phyloP scores from a whole-genome alignment of 805 yeast species.

The Schizosaccharomyces cryophilus region DNA sequence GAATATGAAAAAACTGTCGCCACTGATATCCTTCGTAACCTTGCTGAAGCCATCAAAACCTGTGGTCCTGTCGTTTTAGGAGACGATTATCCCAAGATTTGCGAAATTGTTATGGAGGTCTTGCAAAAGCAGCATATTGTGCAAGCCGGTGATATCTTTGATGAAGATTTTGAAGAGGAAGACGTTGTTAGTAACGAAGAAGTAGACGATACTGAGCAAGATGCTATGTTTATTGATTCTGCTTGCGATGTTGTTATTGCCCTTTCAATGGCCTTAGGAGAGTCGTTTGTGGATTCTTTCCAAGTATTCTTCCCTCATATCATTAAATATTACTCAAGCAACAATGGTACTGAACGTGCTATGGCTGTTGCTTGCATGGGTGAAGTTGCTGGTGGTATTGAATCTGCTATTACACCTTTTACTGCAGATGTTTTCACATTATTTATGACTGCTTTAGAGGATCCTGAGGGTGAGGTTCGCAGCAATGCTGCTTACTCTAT shows the following conservation, averaged over 20 bases:
- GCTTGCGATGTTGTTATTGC: conserved; percentile 67
- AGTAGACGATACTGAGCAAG: conserved; percentile 15
- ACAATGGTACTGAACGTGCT: conserved; percentile 51
- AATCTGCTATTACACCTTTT: conserved; percentile 34
- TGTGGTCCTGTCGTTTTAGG: conserved; percentile 50
- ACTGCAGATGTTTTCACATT: conserved; percentile 44
- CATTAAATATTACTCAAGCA: conserved; percentile 29
- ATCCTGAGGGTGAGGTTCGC: conserved; percentile 56
- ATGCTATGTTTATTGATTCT: conserved; percentile 55
- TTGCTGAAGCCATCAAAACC: conserved; percentile 39
- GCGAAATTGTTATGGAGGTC: conserved; percentile 45
- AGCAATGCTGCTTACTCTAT: conserved; percentile 92
- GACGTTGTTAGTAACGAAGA: conserved; percentile 32
- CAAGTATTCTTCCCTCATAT: conserved; percentile 44
- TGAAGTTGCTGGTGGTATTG: conserved; percentile 60
- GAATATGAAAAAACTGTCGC: conserved; percentile 64
- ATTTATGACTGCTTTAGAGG: conserved; percentile 42
- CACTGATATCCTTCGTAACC: conserved; percentile 46
- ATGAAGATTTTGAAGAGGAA: conserved; percentile 19
- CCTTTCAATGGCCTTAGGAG: conserved; percentile 51
- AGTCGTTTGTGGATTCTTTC: conserved; percentile 53
- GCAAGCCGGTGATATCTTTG: conserved; percentile 55
- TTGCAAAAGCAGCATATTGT: conserved; percentile 65
- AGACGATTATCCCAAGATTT: conserved; percentile 36
- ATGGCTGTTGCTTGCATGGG: conserved; percentile 75